These are phyloP conservation scores for Candida buenavistaensis DNA, from an alignment of 1,139 yeast species.

Conservation along the genomic window DNA sequence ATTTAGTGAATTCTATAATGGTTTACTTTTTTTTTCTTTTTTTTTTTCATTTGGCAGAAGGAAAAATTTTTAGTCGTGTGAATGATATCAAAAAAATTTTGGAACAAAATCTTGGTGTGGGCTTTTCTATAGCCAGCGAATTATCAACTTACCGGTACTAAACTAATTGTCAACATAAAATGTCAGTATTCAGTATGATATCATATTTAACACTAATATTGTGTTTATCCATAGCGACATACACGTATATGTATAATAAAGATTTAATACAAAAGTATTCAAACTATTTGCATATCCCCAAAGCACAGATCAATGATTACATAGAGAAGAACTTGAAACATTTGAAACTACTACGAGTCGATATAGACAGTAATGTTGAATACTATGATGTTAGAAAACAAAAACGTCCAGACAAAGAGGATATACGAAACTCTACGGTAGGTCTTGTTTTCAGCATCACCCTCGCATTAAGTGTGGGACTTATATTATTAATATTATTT, in stretches of 20 bases:
- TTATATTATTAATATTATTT: constrained; percentile 38
- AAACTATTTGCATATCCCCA: constrained; percentile 18
- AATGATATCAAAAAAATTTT: background rate
- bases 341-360: constrained; percentile 19
- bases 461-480: constrained; percentile 31
- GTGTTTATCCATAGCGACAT: constrained; percentile 20
- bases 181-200: constrained; percentile 9
- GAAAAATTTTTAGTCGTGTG: background rate
- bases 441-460: constrained; percentile 31
- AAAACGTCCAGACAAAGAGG: background rate
- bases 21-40: background rate
- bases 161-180: too few relatives aligned
- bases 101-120: too few relatives aligned
- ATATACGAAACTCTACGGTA: constrained; percentile 16
- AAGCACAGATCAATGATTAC: constrained; percentile 23
- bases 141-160: too few relatives aligned
- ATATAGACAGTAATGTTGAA: constrained; percentile 18
- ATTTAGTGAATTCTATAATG: background rate
- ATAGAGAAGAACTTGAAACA: constrained; percentile 17
- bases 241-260: constrained; percentile 25
- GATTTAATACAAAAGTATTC: constrained; percentile 26
- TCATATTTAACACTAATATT: constrained; percentile 9
- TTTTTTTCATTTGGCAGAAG: background rate
- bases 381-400: constrained; percentile 9
- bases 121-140: too few relatives aligned